phyloP scores from a whole-genome alignment of 768 basidiomycete genomes.

The Mycena sanguinolenta region DNA sequence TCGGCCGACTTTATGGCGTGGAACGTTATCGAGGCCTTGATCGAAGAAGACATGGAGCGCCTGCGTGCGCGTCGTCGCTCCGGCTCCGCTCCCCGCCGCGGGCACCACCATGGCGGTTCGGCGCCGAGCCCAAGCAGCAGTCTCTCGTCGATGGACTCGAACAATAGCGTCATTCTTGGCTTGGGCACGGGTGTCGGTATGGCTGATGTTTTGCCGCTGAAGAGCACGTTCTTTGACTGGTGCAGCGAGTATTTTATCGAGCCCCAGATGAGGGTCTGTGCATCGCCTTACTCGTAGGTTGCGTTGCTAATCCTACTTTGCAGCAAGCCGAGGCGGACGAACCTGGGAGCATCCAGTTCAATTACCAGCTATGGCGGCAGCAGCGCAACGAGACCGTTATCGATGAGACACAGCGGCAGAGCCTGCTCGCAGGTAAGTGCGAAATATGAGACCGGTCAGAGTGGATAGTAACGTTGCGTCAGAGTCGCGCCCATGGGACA shows the following conservation, averaged over 20 bases:
- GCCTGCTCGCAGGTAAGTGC: constrained; percentile 78
- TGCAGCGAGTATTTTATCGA: constrained; percentile 98
- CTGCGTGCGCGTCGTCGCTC: constrained; percentile 75
- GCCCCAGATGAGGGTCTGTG: constrained; percentile 95
- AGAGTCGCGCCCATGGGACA: constrained; percentile 82
- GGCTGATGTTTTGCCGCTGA: constrained; percentile 88
- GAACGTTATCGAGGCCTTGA: constrained; percentile 88
- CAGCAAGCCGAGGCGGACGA: constrained; percentile 97
- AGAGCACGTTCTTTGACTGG: constrained; percentile 96
- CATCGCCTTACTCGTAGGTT: constrained; percentile 13
- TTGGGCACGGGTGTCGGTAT: constrained; percentile 86
- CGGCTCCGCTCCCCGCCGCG: constrained; percentile 56
- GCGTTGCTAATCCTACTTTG: neutral
- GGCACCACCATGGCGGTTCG: constrained; percentile 56
- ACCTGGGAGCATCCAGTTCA: constrained; percentile 93
- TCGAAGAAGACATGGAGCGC: constrained; percentile 96
- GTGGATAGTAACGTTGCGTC: constrained; percentile 17
- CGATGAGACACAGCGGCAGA: constrained; percentile 76
- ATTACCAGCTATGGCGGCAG: constrained; percentile 95
- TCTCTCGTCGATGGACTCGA: constrained; percentile 84
- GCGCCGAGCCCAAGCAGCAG: constrained; percentile 81
- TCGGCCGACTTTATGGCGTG: constrained; percentile 74
- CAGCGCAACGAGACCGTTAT: constrained; percentile 88
- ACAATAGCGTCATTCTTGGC: constrained; percentile 78
- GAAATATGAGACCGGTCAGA: constrained; percentile 24